phyloP scores from a whole-genome alignment of 1,139 yeast species.

The Suhomyces terraborum region DNA sequence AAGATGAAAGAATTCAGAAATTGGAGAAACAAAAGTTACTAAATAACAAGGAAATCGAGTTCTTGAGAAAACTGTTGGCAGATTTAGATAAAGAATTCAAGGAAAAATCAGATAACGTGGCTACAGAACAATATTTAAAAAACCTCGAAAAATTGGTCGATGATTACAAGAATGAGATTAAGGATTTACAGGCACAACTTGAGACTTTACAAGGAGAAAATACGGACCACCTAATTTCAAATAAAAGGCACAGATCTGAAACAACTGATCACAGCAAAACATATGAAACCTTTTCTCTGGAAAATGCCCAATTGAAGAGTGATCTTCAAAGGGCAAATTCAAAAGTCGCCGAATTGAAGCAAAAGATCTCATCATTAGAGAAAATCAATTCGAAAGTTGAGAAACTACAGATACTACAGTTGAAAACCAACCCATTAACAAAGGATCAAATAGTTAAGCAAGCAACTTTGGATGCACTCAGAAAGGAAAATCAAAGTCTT shows the following conservation, averaged over 20 bases:
- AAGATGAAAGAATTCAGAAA: slow-evolving; percentile 39
- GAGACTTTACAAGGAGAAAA: not conserved
- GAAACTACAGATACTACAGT: slow-evolving; percentile 57
- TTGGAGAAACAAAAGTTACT: slow-evolving; percentile 56
- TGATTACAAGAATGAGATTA: slow-evolving; percentile 57
- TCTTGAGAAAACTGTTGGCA: slow-evolving; percentile 51
- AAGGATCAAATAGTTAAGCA: slow-evolving; percentile 65
- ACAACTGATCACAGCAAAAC: slow-evolving; percentile 24
- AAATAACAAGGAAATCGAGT: slow-evolving; percentile 61
- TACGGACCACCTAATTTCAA: not conserved
- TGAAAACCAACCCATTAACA: slow-evolving; percentile 67
- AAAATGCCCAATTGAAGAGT: slow-evolving; percentile 43
- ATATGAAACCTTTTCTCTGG: not conserved
- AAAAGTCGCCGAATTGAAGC: slow-evolving; percentile 33
- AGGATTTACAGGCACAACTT: slow-evolving; percentile 38
- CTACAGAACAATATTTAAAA: slow-evolving; percentile 38
- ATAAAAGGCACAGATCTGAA: slow-evolving; percentile 28
- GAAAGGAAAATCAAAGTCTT: slow-evolving; percentile 64
- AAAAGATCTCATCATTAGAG: slow-evolving; percentile 33
- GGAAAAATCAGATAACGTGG: slow-evolving; percentile 22
- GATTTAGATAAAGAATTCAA: slow-evolving; percentile 33
- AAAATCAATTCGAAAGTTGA: slow-evolving; percentile 33
- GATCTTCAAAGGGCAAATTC: slow-evolving; percentile 34
- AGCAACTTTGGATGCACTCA: slow-evolving; percentile 51
- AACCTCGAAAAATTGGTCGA: slow-evolving; percentile 56